phyloP scores from a whole-genome alignment of 139 green algal species.

The Pedinophyceae sp. region DNA sequence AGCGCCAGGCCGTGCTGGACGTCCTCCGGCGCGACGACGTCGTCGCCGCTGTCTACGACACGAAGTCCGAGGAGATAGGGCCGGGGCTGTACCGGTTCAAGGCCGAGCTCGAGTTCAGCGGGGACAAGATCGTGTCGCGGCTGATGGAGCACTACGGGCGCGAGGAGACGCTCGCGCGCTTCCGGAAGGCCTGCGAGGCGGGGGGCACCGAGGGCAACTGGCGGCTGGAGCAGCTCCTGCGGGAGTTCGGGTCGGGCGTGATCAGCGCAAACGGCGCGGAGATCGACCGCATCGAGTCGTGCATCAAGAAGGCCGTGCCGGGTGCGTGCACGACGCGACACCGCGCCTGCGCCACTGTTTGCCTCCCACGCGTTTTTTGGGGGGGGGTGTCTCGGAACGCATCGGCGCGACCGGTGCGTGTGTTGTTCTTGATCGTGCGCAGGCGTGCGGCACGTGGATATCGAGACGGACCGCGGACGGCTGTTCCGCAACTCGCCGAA shows the following conservation, averaged over 20 bases:
- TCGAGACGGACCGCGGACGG: constrained; percentile 51
- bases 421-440: no score
- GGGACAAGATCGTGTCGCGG: constrained; percentile 13
- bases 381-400: no score
- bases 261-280: constrained; percentile 40
- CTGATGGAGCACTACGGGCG: constrained; percentile 17
- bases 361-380: no score
- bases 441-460: constrained; percentile 56
- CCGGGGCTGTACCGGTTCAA: constrained; percentile 64
- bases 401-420: no score
- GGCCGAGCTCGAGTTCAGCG: constrained; percentile 43
- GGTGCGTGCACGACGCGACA: no score
- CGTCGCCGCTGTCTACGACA: constrained; percentile 51
- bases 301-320: no score
- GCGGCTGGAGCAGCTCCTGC: constrained; percentile 24
- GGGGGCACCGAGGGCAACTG: background rate
- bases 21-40: constrained; percentile 20
- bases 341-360: no score
- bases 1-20: constrained; percentile 11
- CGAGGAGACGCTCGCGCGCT: constrained; percentile 5
- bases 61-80: constrained; percentile 76
- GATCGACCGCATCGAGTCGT: constrained; percentile 72
- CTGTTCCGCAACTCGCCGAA: background rate
- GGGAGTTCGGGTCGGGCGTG: constrained; percentile 12
- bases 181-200: constrained; percentile 8